Base-by-base conservation (phyloP, 2,329 filamentous ascomycete genomes). In the Fusarium guadeloupense region DNA sequence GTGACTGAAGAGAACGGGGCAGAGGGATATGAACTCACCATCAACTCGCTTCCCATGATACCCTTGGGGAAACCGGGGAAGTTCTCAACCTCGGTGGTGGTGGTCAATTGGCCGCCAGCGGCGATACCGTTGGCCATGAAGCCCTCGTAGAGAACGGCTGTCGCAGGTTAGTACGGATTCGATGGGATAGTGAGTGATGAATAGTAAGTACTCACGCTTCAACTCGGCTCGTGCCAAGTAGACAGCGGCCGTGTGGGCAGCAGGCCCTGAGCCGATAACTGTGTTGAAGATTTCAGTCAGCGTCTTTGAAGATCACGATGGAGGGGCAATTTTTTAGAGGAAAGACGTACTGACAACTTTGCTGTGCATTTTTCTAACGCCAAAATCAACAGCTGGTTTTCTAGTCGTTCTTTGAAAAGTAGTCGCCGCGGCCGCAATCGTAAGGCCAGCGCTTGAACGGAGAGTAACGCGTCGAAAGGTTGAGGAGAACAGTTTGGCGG, bases 21-120 rank as follows among this genome's bases (percentile, higher is more conserved):
- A 16, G 31, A n/a, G 25, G 28, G 40, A 34, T 17, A 30, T 41
- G 26, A 14, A 71, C 81, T 50, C 66, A 87, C 85, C 95, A 99
- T 99, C 67, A 99, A 82, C 72, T 92, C 89, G 52, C 85, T 79
- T 67, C 95, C 95, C 78, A 92, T 90, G 75, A 99, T 93, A 63
- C 89, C 91, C 70, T 91, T 86, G 72, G 91, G 90, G 81, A 98
- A 99, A 41, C 95, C 95, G 21, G 95, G 95, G 79, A 90, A 99
- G 85, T 99, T 99, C 83, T 99, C 95, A 57, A 99, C 88, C 69
- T 99, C 96, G 72, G 96, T 98, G 50, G 95, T 99, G 21, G 96
- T 99, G 50, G 96, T 99, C 69, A 99, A 85, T 83, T 99, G 95
- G 54, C 95, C 95, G 69, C 95, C 95, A 38, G 95, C 92, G 7